Evolutionary conservation across 1,139 yeast genomes (phyloP).

Genomic region (Debaryomyces sp.): DNA sequence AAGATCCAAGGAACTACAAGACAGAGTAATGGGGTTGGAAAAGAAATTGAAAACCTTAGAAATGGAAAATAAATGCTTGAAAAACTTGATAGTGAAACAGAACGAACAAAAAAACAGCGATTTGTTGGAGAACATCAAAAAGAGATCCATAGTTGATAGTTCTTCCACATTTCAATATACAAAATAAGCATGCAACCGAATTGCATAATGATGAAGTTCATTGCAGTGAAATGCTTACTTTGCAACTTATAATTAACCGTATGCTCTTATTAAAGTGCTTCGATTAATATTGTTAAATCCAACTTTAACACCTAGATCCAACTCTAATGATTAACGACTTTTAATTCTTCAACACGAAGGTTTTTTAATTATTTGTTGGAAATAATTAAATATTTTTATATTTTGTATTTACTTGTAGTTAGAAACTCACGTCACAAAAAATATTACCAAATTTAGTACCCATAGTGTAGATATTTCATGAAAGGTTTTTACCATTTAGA

Average conservation of each 20-base stretch:
- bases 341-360: constrained; percentile 10
- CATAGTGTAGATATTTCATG: neutral
- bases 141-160: constrained; percentile 39
- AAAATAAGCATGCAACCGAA: constrained; percentile 8
- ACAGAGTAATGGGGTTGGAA: constrained; percentile 41
- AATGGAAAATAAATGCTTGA: constrained; percentile 78
- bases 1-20: constrained; percentile 46
- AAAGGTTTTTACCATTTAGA: neutral
- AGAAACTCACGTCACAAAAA: neutral
- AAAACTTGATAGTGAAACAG: constrained; percentile 51
- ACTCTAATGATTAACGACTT: constrained; percentile 13
- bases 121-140: constrained; percentile 44
- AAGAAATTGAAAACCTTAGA: constrained; percentile 55
- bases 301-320: constrained; percentile 12
- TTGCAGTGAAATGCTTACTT: neutral
- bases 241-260: neutral
- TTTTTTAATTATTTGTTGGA: constrained; percentile 10
- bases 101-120: constrained; percentile 46
- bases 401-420: constrained; percentile 4
- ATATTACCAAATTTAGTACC: neutral
- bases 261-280: neutral
- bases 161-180: constrained; percentile 36
- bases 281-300: constrained; percentile 10
- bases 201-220: neutral
- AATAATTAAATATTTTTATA: constrained; percentile 8